Evolutionary conservation across 345 rosid species (phyloP).

Genomic region (Bruguiera sexangula): DNA sequence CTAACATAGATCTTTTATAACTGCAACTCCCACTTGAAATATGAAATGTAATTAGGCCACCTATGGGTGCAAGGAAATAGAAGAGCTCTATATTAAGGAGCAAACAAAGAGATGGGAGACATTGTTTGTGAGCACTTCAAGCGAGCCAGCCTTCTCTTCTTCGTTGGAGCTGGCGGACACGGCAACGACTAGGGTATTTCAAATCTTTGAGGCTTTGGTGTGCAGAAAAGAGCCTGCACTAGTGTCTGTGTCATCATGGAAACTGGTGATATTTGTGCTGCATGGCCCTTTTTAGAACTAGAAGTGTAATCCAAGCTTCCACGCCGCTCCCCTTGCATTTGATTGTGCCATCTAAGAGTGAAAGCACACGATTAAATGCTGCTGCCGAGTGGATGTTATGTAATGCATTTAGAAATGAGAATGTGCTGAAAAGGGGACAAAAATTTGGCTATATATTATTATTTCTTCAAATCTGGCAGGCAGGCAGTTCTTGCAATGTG

Average conservation of each 20-base stretch:
- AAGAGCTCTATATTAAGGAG: no score
- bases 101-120: no score
- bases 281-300: not conserved
- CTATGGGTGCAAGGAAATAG: no score
- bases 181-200: constrained; percentile 25
- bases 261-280: not conserved
- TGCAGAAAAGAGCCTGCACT: no score
- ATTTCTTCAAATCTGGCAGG: not conserved
- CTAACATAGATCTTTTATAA: no score
- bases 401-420: not conserved
- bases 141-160: no score
- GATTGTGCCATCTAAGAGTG: constrained; percentile 11
- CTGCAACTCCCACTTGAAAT: no score
- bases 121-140: no score
- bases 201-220: constrained; percentile 31
- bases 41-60: no score
- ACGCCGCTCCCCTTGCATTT: not conserved
- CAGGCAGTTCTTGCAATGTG: constrained; percentile 7
- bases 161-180: constrained; percentile 31
- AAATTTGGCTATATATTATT: not conserved
- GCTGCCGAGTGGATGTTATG: not conserved
- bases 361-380: not conserved
- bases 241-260: no score
- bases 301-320: not conserved
- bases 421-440: not conserved